A percentile compares a stretch with the other conserved stretches of the same genome.
These are phyloP conservation scores for Cephaloascus fragrans DNA, from an alignment of 805 yeast genomes.

Conservation along the genomic window DNA sequence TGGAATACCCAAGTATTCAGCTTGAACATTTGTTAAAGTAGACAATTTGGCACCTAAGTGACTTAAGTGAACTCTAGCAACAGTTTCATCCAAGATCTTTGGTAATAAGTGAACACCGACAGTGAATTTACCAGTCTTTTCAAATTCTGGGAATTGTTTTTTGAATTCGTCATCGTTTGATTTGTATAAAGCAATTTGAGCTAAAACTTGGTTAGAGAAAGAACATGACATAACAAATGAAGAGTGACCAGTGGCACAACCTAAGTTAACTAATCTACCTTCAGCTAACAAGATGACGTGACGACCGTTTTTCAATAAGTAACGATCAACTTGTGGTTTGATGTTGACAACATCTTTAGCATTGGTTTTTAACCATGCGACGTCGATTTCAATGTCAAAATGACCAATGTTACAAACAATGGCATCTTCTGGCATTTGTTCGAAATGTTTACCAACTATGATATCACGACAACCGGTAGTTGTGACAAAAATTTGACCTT, in stretches of 20 bases:
- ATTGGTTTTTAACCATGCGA: constrained; percentile 95
- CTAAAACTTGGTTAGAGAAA: constrained; percentile 98
- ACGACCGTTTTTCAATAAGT: constrained; percentile 77
- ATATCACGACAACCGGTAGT: constrained; percentile 99
- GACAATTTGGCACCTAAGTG: constrained; percentile 90
- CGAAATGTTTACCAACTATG: constrained; percentile 82
- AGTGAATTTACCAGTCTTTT: constrained; percentile 84
- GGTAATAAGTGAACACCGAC: constrained; percentile 94
- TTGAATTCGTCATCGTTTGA: constrained; percentile 76
- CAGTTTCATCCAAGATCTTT: constrained; percentile 97
- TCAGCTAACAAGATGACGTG: constrained; percentile 95
- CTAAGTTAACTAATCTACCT: constrained; percentile 98
- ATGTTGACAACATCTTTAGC: constrained; percentile 92
- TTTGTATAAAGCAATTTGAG: constrained; percentile 96
- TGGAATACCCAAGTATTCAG: constrained; percentile 91
- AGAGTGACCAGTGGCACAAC: constrained; percentile 99
- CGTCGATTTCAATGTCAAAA: constrained; percentile 98
- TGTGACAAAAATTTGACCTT: constrained; percentile 97
- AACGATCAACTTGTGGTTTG: constrained; percentile 99
- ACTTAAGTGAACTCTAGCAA: constrained; percentile 91
- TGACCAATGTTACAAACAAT: constrained; percentile 99
- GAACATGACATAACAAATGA: constrained; percentile 99
- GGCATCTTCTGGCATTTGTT: constrained; percentile 96
- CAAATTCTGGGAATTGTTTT: constrained; percentile 75
- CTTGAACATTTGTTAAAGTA: constrained; percentile 66